phyloP scores from a whole-genome alignment of 495 filamentous ascomycete genomes.

The Glutinoglossum americanum region DNA sequence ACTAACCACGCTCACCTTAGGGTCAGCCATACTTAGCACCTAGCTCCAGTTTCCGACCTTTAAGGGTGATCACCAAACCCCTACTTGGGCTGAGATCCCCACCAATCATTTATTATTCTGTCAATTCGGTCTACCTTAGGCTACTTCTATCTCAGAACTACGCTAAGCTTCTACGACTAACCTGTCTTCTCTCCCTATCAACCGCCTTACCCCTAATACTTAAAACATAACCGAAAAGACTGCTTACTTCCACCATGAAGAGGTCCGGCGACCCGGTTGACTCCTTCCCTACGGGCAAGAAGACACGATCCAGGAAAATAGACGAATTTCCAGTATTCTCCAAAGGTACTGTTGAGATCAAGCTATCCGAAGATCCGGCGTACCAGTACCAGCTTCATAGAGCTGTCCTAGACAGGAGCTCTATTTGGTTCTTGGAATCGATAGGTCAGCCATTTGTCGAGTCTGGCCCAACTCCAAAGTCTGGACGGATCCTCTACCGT shows the following conservation, averaged over 20 bases:
- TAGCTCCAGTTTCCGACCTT: not conserved
- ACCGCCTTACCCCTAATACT: not conserved
- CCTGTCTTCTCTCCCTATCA: not conserved
- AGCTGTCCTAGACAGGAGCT: constrained; percentile 5
- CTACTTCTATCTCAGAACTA: too few relatives aligned
- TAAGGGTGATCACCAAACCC: too few relatives aligned
- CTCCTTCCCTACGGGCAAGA: not conserved
- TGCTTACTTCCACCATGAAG: not conserved
- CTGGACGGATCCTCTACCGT: not conserved
- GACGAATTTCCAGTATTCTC: not conserved
- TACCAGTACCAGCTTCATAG: constrained; percentile 6
- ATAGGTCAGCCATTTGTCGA: not conserved
- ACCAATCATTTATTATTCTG: too few relatives aligned
- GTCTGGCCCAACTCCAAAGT: not conserved
- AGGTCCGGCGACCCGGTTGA: not conserved
- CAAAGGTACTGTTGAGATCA: constrained; percentile 4
- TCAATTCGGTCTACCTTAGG: too few relatives aligned
- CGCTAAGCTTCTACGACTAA: too few relatives aligned
- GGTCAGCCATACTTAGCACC: not conserved
- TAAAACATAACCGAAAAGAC: not conserved
- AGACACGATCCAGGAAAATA: not conserved
- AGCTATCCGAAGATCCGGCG: not conserved
- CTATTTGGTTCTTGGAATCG: constrained; percentile 2
- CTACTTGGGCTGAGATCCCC: too few relatives aligned
- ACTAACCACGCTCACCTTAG: not conserved